Evolutionary conservation across 768 basidiomycete species (phyloP), one percentile per base, ranked within the genome.

Genomic region (Termitomyces sp.): DNA sequence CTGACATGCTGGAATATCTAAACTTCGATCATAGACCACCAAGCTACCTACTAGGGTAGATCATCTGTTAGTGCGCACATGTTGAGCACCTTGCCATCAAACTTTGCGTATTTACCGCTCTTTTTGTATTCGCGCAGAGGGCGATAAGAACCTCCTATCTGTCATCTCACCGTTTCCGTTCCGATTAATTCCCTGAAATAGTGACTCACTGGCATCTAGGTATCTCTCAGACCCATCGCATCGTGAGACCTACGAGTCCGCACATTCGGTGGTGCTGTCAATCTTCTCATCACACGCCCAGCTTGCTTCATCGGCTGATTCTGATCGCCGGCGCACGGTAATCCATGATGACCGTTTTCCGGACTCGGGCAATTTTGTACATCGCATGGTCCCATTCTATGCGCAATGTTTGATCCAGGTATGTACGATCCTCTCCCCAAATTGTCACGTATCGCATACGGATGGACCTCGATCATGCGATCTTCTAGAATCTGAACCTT

Each of bases 201-300:
- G 21, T 63, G 53, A 64, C 65, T 47, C 46, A 56, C 54, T 58
- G 16, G 52, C 21, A 27, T 43, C 41, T 62, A 91, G 90, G 17
- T 80, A 87, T 65, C 74, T 92, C 28, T 76, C 73, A 52, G 78
- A 85, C 55, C 61, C 83, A 16, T 67, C 72, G 5, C 76, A 89
- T 60, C 83, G 88, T 34, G 88, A 93, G 60, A 83, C 83, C n/a
- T 94, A 84, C 63, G 92, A 95, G 67, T 88, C 90, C 0, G 84
- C 91, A 1, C 93, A 94, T 67, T 94, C 92, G 9, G 89, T 90
- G 27, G 72, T 94, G 35, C 74, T 95, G 14, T 79, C 91, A 4
- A 75, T 91, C 40, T 86, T 92, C 64, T 79, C 87, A 10, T 76
- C 82, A 28, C 77, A 80, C 62, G 80, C 83, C 0, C 77, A 81